phyloP scores from a whole-genome alignment of 176 grass and related monocot species.

The Rhynchospora tenuis region DNA sequence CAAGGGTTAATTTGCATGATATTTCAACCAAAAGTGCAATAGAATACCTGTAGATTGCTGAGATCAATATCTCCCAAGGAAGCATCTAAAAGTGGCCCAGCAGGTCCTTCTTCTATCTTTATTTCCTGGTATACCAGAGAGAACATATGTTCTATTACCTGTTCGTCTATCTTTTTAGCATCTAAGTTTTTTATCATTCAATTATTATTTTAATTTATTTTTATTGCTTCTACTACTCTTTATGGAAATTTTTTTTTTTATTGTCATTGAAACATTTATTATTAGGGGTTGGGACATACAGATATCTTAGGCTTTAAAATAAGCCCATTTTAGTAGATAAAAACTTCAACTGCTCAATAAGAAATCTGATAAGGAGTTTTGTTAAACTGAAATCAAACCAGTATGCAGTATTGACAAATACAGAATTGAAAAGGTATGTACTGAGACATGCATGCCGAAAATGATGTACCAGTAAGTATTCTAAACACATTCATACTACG shows the following conservation, averaged over 20 bases:
- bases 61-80: constrained; percentile 63
- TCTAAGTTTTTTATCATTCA: background rate
- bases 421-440: background rate
- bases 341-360: background rate
- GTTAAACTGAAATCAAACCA: background rate
- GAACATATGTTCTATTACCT: background rate
- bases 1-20: background rate
- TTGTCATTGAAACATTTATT: background rate
- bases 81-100: constrained; percentile 52
- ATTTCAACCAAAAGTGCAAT: constrained; percentile 3
- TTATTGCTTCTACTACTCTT: background rate
- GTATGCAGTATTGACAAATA: background rate
- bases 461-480: background rate
- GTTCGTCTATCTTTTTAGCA: background rate
- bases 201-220: background rate
- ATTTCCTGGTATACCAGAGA: constrained; percentile 46
- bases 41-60: constrained; percentile 85
- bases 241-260: background rate
- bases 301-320: background rate
- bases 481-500: background rate
- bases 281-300: background rate
- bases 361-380: background rate
- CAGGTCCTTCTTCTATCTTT: constrained; percentile 50
- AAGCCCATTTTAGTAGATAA: background rate
- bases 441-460: background rate